Evolutionary conservation across 257 asterid genomes (phyloP).

Genomic region (Solanum appendiculatum): DNA sequence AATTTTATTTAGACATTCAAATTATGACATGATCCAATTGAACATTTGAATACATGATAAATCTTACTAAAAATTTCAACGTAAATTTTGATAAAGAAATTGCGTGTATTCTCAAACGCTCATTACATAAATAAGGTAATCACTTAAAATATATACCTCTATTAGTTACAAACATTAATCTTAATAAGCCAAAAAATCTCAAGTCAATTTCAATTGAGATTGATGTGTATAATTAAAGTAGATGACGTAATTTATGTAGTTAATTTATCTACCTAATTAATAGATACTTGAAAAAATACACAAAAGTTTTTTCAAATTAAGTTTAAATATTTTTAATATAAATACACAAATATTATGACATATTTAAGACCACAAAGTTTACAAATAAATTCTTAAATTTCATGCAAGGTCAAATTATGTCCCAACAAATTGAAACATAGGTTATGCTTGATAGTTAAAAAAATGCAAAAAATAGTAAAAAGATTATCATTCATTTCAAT

Average conservation of each 20-base stretch:
- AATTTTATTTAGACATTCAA: not conserved
- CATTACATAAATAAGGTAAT: too few relatives aligned
- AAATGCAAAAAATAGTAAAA: not conserved
- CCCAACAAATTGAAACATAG: not conserved
- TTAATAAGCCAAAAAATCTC: not conserved
- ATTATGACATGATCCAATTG: not conserved
- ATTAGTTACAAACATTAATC: too few relatives aligned
- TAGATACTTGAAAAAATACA: not conserved
- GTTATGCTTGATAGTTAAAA: not conserved
- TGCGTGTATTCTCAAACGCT: too few relatives aligned
- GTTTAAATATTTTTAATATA: not conserved
- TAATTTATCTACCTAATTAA: too few relatives aligned
- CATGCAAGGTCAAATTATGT: not conserved
- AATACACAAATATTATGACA: not conserved
- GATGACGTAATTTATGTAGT: too few relatives aligned
- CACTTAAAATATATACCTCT: not conserved
- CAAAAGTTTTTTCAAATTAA: not conserved
- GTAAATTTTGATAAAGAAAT: not conserved
- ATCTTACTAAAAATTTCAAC: too few relatives aligned
- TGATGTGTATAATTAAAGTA: too few relatives aligned
- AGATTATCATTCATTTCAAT: not conserved
- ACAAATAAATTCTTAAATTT: not conserved
- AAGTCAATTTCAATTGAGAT: not conserved
- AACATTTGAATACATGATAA: not conserved
- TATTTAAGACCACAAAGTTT: not conserved